These are phyloP conservation scores for Pseudoturritis turrita DNA, from an alignment of 345 rosid species.

Conservation along the genomic window DNA sequence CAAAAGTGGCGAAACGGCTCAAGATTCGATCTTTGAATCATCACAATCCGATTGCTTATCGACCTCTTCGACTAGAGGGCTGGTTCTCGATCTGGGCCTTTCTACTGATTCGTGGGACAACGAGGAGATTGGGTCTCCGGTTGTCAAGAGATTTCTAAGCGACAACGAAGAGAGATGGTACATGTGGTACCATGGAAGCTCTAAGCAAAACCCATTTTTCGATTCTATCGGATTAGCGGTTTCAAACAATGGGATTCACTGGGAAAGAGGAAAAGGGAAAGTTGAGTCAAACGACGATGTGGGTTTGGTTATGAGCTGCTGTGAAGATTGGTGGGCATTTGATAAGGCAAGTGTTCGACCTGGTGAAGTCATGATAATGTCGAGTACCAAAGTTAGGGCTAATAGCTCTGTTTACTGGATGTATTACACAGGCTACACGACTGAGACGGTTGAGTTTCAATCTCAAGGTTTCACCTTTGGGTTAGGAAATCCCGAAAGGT, in stretches of 20 bases:
- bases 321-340: constrained; percentile 85
- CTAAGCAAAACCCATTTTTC: constrained; percentile 30
- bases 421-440: constrained; percentile 61
- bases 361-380: constrained; percentile 67
- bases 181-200: constrained; percentile 84
- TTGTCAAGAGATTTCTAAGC: constrained; percentile 71
- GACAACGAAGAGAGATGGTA: constrained; percentile 87
- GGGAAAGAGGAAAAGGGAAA: constrained; percentile 61
- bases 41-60: background rate
- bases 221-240: constrained; percentile 66
- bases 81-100: constrained; percentile 57
- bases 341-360: constrained; percentile 67
- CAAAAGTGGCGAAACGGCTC: constrained; percentile 29
- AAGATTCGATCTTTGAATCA: constrained; percentile 15
- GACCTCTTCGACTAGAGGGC: constrained; percentile 34
- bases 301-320: constrained; percentile 61
- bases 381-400: constrained; percentile 55
- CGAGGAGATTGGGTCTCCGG: constrained; percentile 75
- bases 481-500: constrained; percentile 51
- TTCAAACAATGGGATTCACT: constrained; percentile 76
- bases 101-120: constrained; percentile 56
- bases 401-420: constrained; percentile 78
- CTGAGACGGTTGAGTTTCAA: constrained; percentile 40
- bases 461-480: constrained; percentile 22
- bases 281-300: constrained; percentile 56